These are phyloP conservation scores for Claviceps quebecensis DNA, from an alignment of 2,329 filamentous ascomycete genomes.

Conservation along the genomic window DNA sequence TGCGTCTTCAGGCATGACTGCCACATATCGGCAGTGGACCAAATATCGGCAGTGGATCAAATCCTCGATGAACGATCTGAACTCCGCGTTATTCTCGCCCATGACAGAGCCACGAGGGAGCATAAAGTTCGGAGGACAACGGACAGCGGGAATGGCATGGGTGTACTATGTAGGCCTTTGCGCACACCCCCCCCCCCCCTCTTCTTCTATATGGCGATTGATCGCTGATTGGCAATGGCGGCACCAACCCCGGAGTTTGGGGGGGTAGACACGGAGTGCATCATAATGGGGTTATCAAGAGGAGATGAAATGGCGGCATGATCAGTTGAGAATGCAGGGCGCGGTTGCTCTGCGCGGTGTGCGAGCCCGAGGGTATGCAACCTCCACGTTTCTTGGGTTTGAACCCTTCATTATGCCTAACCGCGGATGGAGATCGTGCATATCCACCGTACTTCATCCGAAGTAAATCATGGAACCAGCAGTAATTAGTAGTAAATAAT, in stretches of 20 bases:
- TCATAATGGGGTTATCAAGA: background rate
- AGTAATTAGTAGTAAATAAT: too few species aligned
- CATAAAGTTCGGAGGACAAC: background rate
- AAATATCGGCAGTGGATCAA: conserved; percentile 11
- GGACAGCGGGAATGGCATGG: background rate
- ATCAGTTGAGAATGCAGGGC: background rate
- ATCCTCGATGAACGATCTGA: conserved; percentile 5
- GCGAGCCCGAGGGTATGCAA: background rate
- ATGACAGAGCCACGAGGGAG: background rate
- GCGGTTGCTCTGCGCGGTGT: background rate
- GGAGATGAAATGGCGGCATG: background rate
- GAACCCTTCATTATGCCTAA: conserved; percentile 9
- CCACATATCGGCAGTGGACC: conserved; percentile 7
- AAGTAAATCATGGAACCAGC: background rate
- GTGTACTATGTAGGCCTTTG: background rate
- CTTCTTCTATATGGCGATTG: too few species aligned
- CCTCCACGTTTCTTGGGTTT: background rate
- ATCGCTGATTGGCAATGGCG: too few species aligned
- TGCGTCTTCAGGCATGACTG: conserved; percentile 6
- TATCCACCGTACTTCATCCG: background rate
- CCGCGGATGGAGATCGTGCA: conserved; percentile 9
- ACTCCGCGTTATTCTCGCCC: conserved; percentile 2
- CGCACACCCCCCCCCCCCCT: background rate
- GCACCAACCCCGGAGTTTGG: background rate
- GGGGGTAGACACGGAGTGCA: background rate